phyloP scores from a whole-genome alignment of 306 rosid species.

The Rosa rugosa region DNA sequence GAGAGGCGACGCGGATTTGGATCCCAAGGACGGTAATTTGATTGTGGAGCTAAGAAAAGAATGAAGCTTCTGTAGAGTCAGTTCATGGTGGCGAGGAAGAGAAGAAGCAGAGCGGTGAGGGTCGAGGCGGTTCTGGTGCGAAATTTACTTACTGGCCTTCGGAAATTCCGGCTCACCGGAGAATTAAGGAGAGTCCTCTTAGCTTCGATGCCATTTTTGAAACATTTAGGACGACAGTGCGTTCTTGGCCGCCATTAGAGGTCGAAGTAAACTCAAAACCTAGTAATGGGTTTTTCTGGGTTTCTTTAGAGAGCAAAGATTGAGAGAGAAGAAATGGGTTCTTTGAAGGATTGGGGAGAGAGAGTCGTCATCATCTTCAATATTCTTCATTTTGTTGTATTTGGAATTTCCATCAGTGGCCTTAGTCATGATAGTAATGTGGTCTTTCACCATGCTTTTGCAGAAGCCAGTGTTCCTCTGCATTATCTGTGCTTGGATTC shows the following conservation, averaged over 20 bases:
- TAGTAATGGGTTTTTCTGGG: too few species aligned
- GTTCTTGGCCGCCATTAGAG: too few species aligned
- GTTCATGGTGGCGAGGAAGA: slow-evolving; percentile 5
- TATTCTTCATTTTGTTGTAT: slow-evolving; percentile 9
- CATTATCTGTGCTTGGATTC: background rate
- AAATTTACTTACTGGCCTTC: slow-evolving; percentile 64
- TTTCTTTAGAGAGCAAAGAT: too few species aligned
- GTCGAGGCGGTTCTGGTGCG: slow-evolving; percentile 24
- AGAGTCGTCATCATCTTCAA: slow-evolving; percentile 31
- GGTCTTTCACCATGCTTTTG: slow-evolving; percentile 7
- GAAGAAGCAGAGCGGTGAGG: slow-evolving; percentile 21
- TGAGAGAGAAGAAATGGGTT: too few species aligned
- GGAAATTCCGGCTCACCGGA: slow-evolving; percentile 66
- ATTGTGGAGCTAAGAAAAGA: background rate
- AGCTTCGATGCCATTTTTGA: slow-evolving; percentile 79
- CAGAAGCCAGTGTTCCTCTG: slow-evolving; percentile 6
- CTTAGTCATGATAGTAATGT: background rate
- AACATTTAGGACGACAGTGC: too few species aligned
- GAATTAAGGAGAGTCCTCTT: slow-evolving; percentile 77
- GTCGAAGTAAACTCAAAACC: too few species aligned
- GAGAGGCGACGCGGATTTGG: slow-evolving; percentile 27
- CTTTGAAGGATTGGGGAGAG: too few species aligned
- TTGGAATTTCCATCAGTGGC: slow-evolving; percentile 18
- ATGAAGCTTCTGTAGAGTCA: slow-evolving; percentile 16
- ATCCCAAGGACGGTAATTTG: slow-evolving; percentile 32